Base-by-base conservation (phyloP, 805 yeast species). In the Vanderwaltozyma tropicalis region DNA sequence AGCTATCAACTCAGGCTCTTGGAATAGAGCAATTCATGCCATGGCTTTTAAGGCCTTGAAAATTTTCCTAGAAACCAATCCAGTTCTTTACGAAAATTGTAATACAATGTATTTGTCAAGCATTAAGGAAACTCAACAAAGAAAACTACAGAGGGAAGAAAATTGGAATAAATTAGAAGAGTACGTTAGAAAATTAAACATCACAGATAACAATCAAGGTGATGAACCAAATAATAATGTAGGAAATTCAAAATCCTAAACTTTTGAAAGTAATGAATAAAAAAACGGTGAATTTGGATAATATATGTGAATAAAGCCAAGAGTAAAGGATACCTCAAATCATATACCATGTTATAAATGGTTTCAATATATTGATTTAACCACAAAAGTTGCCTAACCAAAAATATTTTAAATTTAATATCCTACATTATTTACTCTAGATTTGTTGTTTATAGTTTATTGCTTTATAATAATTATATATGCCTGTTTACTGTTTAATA, bases 21-120 rank as follows among this genome's bases (percentile, higher is more conserved):
- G 98, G 98, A 92, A 92, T 61, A 74, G 92, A 51, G 86, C 95
- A 28, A 88, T 92, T 31, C 92, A 89, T 48, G 78, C 85, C 34
- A 74, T 89, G 69, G 94, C 95, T 2, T 87, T 76, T 63, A 83
- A 82, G 41, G 96, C 97, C 0, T 68, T 92, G 50, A 87, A 87
- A 59, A 80, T 85, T 39, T 88, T 92, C 54, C 76, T 88, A 78
- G 96, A 89, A 53, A 80, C 92, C 37, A 88, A 88, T 58, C 94
- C 95, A 13, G 78, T 80, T 8, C 68, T 89, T 19, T 92, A 85
- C 61, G 96, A 88, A 57, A 88, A 87, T 55, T 89, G 97, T 57
- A 82, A 94, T n/a, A 72, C 84, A 50, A 62, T 84, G 44, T 87
- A 87, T 59, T 80, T 86, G 49, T 85, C 85, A 49, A 77, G 83